Evolutionary conservation across 345 rosid species (phyloP), one percentile per base, ranked within the genome.

Genomic region (Salix arbutifolia): DNA sequence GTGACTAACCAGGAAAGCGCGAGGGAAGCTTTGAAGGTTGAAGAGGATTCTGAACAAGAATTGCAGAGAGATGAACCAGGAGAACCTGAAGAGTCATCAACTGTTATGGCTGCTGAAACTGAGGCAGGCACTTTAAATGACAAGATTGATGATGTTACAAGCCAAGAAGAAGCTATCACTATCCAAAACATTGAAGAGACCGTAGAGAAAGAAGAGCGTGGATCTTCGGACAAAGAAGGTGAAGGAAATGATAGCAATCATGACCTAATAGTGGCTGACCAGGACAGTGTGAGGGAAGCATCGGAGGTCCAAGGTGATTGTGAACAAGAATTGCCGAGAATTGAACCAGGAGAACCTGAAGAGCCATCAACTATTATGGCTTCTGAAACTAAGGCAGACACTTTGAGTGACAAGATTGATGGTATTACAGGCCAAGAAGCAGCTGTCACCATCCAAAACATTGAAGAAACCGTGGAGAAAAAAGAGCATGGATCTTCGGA

Each of bases 111-210:
- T 66, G n/a, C n/a, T 60, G 78, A 66, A 67, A 67, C 50, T 4
- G 69, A 79, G 72, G 50, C 37, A 48, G 28, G 8, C 3, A 17
- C 26, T 26, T 26, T 62, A 62, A 33, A 12, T 46, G 62, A 72
- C 23, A 66, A 50, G 30, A 38, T 64, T 38, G 72, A 64, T 31
- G 65, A 64, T 26, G 23, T 67, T 52, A 56, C 46, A 46, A 64
- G 46, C 25, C 37, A 18, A 14, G 35, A 16, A 21, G 80, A 61
- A 67, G 60, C 62, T 17, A 76, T 28, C 56, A 67, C 77, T 35
- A 33, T 62, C 44, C 72, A 62, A 38, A 66, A 53, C 67, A 65
- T 33, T 62, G 58, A 79, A 69, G 72, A 76, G 50, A 62, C 42
- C 13, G n/a, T 21, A 6, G 30, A 28, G 61, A 31, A 44, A 35